These are phyloP conservation scores for Ordospora pajunii DNA, from an alignment of 371 early-diverging fungal species.

Conservation along the genomic window DNA sequence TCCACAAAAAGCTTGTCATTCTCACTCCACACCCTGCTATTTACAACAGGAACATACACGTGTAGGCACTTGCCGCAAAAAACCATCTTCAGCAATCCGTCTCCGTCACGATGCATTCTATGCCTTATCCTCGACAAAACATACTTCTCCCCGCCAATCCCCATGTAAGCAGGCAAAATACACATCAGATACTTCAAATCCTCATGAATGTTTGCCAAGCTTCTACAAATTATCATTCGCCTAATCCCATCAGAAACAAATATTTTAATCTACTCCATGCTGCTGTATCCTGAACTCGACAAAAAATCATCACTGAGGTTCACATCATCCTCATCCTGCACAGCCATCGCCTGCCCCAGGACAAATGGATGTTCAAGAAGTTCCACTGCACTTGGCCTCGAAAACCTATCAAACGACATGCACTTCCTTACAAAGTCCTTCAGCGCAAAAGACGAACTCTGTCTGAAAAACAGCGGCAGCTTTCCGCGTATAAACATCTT, in stretches of 20 bases:
- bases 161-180: neutral
- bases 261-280: neutral
- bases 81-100: neutral
- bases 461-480: constrained; percentile 28
- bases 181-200: neutral
- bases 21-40: neutral
- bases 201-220: neutral
- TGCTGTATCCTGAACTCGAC: neutral
- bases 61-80: constrained; percentile 1
- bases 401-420: constrained; percentile 44
- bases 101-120: neutral
- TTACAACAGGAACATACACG: constrained; percentile 20
- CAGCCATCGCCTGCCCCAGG: neutral
- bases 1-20: neutral
- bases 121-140: neutral
- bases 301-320: constrained; percentile 1
- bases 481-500: constrained; percentile 51
- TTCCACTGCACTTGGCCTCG: constrained; percentile 54
- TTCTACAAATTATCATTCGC: too few species aligned
- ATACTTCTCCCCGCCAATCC: constrained; percentile 1
- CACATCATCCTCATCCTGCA: neutral
- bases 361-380: constrained; percentile 59
- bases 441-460: constrained; percentile 43
- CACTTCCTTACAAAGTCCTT: constrained; percentile 54
- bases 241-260: neutral